Conservation (phyloP, 345 rosid species). For the Lepidium aucheri region DNA sequence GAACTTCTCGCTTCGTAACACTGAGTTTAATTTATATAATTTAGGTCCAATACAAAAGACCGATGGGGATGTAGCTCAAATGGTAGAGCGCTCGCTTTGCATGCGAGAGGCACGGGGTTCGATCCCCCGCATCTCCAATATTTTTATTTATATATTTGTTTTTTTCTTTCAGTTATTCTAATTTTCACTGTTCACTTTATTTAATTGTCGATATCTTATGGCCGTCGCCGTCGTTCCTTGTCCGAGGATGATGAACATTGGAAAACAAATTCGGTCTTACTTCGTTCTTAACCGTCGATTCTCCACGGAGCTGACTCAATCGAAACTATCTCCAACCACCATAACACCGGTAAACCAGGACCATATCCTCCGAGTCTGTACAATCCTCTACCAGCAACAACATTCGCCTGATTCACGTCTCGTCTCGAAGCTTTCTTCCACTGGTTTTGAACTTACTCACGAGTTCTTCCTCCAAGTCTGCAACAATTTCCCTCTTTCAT, state of each 20-base stretch:
- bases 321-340: slow-evolving; percentile 2
- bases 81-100: slow-evolving; percentile 98
- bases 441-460: slow-evolving; percentile 32
- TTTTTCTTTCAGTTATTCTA: background rate
- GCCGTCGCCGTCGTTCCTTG: background rate
- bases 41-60: fast-evolving
- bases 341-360: slow-evolving; percentile 39
- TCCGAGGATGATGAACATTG: slow-evolving; percentile 7
- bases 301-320: slow-evolving; percentile 1
- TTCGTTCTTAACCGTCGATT: slow-evolving; percentile 6
- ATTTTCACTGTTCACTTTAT: background rate
- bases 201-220: background rate
- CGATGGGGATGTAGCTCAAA: slow-evolving; percentile 86
- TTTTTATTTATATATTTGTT: no score
- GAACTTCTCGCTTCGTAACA: background rate
- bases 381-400: slow-evolving; percentile 75
- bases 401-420: slow-evolving; percentile 57
- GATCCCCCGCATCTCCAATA: slow-evolving; percentile 80
- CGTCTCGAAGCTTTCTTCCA: slow-evolving; percentile 48
- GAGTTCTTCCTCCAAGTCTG: slow-evolving; percentile 89
- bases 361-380: slow-evolving; percentile 64
- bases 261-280: slow-evolving; percentile 7
- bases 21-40: background rate
- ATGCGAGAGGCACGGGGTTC: slow-evolving; percentile 91
- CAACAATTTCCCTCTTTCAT: slow-evolving; percentile 68